Percentiles rank a stretch among this genome's conserved stretches.
These are phyloP conservation scores for Leavenworthia alabamica DNA, from an alignment of 345 rosid species.

Conservation along the genomic window DNA sequence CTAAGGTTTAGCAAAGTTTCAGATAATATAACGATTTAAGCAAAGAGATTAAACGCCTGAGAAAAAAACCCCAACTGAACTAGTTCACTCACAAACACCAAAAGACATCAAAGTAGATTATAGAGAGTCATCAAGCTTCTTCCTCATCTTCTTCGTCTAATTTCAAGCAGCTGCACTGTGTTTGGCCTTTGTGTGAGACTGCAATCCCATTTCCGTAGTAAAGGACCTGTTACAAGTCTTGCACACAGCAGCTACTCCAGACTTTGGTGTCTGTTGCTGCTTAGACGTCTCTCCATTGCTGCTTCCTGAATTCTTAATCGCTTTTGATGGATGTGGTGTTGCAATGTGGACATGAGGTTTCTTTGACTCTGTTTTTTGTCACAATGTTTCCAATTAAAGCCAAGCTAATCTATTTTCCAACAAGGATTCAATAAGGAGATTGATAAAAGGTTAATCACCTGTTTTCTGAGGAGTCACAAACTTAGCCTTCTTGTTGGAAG, in stretches of 20 bases:
- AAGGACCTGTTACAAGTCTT: slow-evolving; percentile 64
- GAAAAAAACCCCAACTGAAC: slow-evolving; percentile 1
- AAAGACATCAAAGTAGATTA: too few species aligned
- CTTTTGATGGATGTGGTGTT: slow-evolving; percentile 78
- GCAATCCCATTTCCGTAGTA: slow-evolving; percentile 57
- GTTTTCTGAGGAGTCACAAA: slow-evolving; percentile 60
- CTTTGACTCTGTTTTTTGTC: slow-evolving; percentile 44
- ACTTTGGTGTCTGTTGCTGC: slow-evolving; percentile 47
- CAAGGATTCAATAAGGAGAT: background rate
- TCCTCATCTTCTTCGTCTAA: background rate
- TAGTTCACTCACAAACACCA: background rate
- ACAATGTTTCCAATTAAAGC: too few species aligned
- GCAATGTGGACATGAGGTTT: slow-evolving; percentile 51
- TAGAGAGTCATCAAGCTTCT: background rate
- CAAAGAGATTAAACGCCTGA: too few species aligned
- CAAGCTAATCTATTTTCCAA: too few species aligned
- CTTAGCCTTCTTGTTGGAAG: slow-evolving; percentile 61
- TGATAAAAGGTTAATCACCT: slow-evolving; percentile 35
- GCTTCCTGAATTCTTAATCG: slow-evolving; percentile 35
- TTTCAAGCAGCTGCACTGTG: slow-evolving; percentile 43
- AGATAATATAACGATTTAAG: slow-evolving; percentile 1
- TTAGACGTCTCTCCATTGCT: slow-evolving; percentile 37
- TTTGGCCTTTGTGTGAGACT: slow-evolving; percentile 76
- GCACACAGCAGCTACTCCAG: slow-evolving; percentile 42
- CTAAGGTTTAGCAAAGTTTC: slow-evolving; percentile 1